Conservation (phyloP, 1,284 basidiomycete genomes). For the Anthracocystis setariae region DNA sequence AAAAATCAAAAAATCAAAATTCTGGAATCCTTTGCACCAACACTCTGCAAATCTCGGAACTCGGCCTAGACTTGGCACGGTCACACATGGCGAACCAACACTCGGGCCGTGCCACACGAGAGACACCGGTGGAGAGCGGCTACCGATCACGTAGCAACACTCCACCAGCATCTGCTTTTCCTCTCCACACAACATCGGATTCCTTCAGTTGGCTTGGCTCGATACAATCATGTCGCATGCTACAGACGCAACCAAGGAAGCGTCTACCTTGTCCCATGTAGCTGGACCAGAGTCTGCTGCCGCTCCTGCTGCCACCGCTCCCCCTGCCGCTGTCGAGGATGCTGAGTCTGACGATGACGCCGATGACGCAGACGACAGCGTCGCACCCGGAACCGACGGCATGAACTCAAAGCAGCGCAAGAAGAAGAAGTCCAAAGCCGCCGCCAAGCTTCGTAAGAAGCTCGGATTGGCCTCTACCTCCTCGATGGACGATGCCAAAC, state of each 20-base stretch:
- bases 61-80: neutral
- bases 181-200: neutral
- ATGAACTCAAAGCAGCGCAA: conserved; percentile 51
- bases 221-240: neutral
- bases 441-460: conserved; percentile 57
- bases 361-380: conserved; percentile 6
- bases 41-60: conserved; percentile 6
- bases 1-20: conserved; percentile 5
- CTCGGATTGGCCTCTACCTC: conserved; percentile 35
- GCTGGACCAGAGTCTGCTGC: neutral
- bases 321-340: conserved; percentile 13
- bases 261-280: neutral
- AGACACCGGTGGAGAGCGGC: neutral
- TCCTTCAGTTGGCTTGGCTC: neutral
- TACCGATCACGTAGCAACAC: neutral
- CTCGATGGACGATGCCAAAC: neutral
- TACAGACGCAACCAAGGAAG: neutral
- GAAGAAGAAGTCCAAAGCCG: conserved; percentile 60
- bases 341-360: conserved; percentile 19
- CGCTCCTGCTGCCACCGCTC: neutral
- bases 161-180: neutral
- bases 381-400: conserved; percentile 8
- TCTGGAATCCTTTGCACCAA: conserved; percentile 6
- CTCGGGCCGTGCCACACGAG: neutral
- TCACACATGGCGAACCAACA: neutral